A percentile compares a stretch with the other conserved stretches of the same genome.
Evolutionary conservation across 192 early-diverging fungal genomes (phyloP).

Genomic region (Geosiphon pyriformis): DNA sequence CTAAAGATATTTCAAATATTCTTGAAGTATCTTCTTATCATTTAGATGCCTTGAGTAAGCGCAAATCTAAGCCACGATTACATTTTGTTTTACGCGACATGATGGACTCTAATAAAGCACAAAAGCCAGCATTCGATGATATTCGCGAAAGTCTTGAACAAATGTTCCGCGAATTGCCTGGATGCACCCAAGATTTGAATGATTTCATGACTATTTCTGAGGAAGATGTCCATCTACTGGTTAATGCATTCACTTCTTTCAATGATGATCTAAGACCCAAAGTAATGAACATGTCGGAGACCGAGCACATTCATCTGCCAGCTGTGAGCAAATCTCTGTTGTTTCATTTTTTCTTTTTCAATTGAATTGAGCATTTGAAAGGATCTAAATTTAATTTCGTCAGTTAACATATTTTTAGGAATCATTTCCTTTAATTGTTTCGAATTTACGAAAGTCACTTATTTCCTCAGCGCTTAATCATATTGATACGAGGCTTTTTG

Average conservation of each 20-base stretch:
- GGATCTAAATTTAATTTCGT: neutral
- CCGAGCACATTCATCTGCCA: neutral
- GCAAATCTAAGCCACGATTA: constrained; percentile 6
- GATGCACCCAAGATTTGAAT: neutral
- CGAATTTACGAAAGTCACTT: neutral
- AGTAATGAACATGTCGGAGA: neutral
- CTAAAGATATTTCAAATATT: constrained; percentile 1
- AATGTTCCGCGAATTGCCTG: constrained; percentile 7
- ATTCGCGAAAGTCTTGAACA: neutral
- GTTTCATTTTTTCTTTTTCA: neutral
- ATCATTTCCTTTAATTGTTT: neutral
- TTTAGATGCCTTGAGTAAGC: neutral
- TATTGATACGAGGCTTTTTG: neutral
- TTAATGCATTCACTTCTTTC: neutral
- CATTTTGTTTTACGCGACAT: constrained; percentile 11
- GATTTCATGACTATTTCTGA: constrained; percentile 1
- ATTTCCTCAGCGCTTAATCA: neutral
- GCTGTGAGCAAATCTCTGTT: neutral
- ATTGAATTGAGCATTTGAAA: neutral
- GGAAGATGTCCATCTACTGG: constrained; percentile 4
- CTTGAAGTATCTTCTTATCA: constrained; percentile 8
- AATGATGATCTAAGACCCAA: constrained; percentile 1
- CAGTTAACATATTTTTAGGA: neutral
- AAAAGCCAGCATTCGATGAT: neutral
- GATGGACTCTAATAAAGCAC: neutral